phyloP scores from a whole-genome alignment of 768 basidiomycete species.

The Boletales sp. region DNA sequence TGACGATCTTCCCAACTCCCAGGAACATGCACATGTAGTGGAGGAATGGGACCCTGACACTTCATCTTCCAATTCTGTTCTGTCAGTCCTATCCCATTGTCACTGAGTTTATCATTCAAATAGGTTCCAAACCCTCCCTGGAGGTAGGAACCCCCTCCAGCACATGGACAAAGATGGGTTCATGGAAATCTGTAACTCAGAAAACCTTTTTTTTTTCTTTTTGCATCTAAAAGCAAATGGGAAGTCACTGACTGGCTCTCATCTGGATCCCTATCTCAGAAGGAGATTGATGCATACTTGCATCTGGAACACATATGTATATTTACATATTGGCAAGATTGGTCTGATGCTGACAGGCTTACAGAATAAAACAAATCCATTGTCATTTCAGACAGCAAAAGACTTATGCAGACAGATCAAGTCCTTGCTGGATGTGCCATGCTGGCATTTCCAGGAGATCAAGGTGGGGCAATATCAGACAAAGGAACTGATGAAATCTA shows the following conservation, averaged over 20 bases:
- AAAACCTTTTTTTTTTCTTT: not conserved
- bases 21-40: too few relatives aligned
- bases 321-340: not conserved
- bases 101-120: too few relatives aligned
- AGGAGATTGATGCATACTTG: not conserved
- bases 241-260: not conserved
- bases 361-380: not conserved
- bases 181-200: not conserved
- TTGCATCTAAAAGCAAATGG: not conserved
- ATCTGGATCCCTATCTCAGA: not conserved
- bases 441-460: slow-evolving; percentile 4
- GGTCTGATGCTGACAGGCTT: too few relatives aligned
- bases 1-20: too few relatives aligned
- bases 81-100: too few relatives aligned
- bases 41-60: too few relatives aligned
- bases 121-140: too few relatives aligned
- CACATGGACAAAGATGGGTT: not conserved
- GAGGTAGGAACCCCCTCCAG: not conserved
- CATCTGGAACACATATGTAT: not conserved
- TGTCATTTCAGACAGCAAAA: not conserved
- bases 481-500: too few relatives aligned
- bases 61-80: too few relatives aligned
- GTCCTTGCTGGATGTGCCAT: slow-evolving; percentile 3
- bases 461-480: slow-evolving; percentile 3
- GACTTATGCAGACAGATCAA: not conserved